Base-by-base conservation (phyloP, 257 asterid species). In the Solanum boliviense region DNA sequence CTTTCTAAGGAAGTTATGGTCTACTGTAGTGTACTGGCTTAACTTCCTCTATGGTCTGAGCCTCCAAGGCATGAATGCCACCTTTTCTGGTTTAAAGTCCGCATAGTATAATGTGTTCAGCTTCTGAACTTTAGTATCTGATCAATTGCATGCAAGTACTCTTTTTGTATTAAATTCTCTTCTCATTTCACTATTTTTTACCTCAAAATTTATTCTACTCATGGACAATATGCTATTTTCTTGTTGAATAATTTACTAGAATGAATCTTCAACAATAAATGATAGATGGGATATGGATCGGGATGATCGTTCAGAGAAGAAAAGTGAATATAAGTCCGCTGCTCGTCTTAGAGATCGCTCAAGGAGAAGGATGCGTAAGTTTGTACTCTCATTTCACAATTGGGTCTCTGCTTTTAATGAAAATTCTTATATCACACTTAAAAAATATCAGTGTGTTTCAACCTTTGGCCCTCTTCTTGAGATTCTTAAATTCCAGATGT, bases 301-400 rank as follows among this genome's bases (percentile, higher is more conserved):
- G 79, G 93, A 90, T 67, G 92, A 93, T 60, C 89, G 85, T 83
- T 85, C 90, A 46, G 91, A 86, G 87, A 91, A 91, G 90, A 93
- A 93, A 92, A 88, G 92, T 75, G 92, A 91, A 89, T 87, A 91
- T 65, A 95, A 91, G 91, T 90, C 91, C 13, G 79, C 94, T 44
- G 86, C 91, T 83, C 93, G 94, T 73, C 92, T 90, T 90, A 92
- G 87, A 92, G 90, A 89, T 88, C 62, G 83, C 78, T 86, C 88
- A 87, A 91, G 90, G 91, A 93, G 93, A 89, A 75, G 91, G 90
- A 94, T 92, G 89, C 92, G 98, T 96, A 88, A 93, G 98, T 91
- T 89, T 88, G 68, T 83, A 67, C 87, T 88, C 84, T 12, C 68
- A 16, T 6, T 83, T n/a, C 41, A 46, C 70, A 16, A 29, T 81